phyloP scores from a whole-genome alignment of 2,329 filamentous ascomycete genomes.

The Trichoderma asperellum region DNA sequence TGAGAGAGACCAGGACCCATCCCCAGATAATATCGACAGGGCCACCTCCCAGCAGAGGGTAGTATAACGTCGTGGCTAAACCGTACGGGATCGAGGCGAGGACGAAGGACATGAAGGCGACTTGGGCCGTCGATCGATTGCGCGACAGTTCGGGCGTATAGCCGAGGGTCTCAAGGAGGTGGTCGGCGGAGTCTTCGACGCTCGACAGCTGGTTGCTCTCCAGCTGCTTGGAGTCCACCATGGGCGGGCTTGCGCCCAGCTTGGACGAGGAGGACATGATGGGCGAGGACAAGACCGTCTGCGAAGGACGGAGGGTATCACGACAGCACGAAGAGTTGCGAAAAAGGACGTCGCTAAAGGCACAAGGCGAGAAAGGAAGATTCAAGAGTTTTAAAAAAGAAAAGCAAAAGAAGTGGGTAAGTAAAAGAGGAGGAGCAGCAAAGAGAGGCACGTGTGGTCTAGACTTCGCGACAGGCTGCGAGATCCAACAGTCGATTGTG shows the following conservation, averaged over 20 bases:
- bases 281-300: neutral
- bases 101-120: conserved; percentile 77
- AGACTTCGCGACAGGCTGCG: conserved; percentile 7
- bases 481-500: conserved; percentile 15
- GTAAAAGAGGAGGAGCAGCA: neutral
- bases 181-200: conserved; percentile 56
- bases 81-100: conserved; percentile 76
- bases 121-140: conserved; percentile 68
- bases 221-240: conserved; percentile 35
- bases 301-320: neutral
- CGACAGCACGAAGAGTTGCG: neutral
- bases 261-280: conserved; percentile 31
- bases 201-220: conserved; percentile 35
- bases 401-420: neutral
- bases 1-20: conserved; percentile 68
- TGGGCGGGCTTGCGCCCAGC: conserved; percentile 34
- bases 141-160: conserved; percentile 68
- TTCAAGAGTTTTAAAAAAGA: neutral
- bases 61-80: conserved; percentile 69
- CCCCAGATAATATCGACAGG: conserved; percentile 74
- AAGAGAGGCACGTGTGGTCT: conserved; percentile 11
- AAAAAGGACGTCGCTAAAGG: neutral
- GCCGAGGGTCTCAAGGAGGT: conserved; percentile 65
- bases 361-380: neutral
- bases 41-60: conserved; percentile 68